Base-by-base conservation (phyloP, 2,329 filamentous ascomycete genomes). In the Colletotrichum sansevieriae region DNA sequence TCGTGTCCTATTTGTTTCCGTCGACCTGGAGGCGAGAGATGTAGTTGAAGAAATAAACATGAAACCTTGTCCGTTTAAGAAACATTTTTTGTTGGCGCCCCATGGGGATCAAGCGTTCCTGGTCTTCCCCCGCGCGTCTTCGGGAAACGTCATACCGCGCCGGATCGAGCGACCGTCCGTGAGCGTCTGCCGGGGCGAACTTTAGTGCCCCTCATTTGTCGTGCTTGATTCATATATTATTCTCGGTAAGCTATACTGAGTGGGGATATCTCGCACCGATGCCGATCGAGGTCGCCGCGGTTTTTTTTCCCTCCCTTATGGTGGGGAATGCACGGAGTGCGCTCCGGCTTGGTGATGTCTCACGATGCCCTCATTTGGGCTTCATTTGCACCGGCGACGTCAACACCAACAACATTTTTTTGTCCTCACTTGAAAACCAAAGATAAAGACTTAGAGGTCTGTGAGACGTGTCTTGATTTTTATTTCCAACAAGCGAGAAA, bases 41-140 rank as follows among this genome's bases (percentile, higher is more conserved):
- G 66, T 55, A 56, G 62, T 61, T 51, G 2, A 66, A 55, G 35
- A 56, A 41, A 29, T 29, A 29, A 9, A 8, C 33, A 6, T 58
- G 55, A 68, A 68, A 65, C 65, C 35, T 20, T 43, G 33, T 20
- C 18, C 20, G 33, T 43, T 22, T 8, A 37, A 35, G 15, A n/a
- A 0, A 2, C 11, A 29, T 3, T 46, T 29, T 29, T 29, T 3
- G 1, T 43, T 25, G 4, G 39, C n/a, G 43, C 18, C 13, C 3
- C 9, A 20, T 29, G 51, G 25, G 58, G 64, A 22, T 67, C 64
- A 43, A 67, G 64, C 64, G 35, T 25, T 25, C 4, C 18, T 18
- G 18, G 18, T 18, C 18, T 18, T 25, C 25, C 25, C 25, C 25
- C 41, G 20, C 13, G 43, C 51, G 12, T 46, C 15, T 46, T 43